These are phyloP conservation scores for Blepharisma undulans DNA, from an alignment of 169 alveolate genomes.

Conservation along the genomic window DNA sequence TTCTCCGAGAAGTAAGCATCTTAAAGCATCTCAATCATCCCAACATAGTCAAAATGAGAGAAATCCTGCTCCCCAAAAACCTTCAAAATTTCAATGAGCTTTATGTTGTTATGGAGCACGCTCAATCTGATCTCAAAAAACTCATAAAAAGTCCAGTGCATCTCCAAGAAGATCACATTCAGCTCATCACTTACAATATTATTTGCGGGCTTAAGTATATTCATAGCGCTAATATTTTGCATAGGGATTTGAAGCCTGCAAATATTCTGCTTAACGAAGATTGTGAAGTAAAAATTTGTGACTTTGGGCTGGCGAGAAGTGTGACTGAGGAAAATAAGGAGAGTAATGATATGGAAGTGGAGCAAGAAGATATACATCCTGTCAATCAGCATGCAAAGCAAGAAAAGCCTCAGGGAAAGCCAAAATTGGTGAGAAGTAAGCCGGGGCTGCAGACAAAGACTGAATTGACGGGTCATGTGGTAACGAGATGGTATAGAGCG, in stretches of 20 bases:
- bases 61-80: constrained; percentile 91
- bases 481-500: constrained; percentile 99
- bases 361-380: background rate
- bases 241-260: constrained; percentile 98
- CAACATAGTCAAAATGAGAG: constrained; percentile 90
- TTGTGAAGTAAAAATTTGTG: constrained; percentile 97
- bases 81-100: constrained; percentile 84
- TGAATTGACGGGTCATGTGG: constrained; percentile 97
- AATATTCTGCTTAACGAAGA: constrained; percentile 96
- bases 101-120: constrained; percentile 61
- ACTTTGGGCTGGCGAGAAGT: constrained; percentile 96
- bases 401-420: background rate
- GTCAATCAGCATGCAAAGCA: background rate
- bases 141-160: constrained; percentile 48
- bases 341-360: background rate
- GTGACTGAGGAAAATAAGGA: constrained; percentile 32
- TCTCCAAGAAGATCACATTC: constrained; percentile 52
- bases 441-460: constrained; percentile 68
- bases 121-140: constrained; percentile 63
- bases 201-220: constrained; percentile 93
- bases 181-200: constrained; percentile 84
- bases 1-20: constrained; percentile 94
- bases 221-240: constrained; percentile 95
- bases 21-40: constrained; percentile 91
- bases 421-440: background rate